A percentile compares a stretch with the other conserved stretches of the same genome.
These are phyloP conservation scores for Trichoderma gamsii DNA, from an alignment of 495 filamentous ascomycete species.

Conservation along the genomic window DNA sequence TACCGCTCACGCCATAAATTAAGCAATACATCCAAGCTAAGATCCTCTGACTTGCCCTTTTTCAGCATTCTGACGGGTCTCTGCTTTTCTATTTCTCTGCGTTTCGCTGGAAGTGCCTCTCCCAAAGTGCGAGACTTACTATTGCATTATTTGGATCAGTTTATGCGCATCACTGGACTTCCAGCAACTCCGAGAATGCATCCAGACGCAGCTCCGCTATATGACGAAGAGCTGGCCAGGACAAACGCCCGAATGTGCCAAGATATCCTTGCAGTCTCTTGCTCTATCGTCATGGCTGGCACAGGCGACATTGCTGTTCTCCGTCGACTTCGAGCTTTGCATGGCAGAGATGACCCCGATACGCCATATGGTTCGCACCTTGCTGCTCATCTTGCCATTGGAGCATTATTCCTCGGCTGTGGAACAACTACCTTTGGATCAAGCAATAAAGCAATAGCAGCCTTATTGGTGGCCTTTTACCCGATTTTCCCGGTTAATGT, in stretches of 20 bases:
- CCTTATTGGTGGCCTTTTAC: slow-evolving; percentile 87
- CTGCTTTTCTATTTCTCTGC: slow-evolving; percentile 76
- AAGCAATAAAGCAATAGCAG: slow-evolving; percentile 76
- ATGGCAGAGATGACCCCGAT: slow-evolving; percentile 78
- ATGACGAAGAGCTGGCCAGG: slow-evolving; percentile 74
- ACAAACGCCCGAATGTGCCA: slow-evolving; percentile 85
- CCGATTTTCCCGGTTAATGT: slow-evolving; percentile 83
- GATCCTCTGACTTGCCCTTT: slow-evolving; percentile 78
- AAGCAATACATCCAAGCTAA: slow-evolving; percentile 47
- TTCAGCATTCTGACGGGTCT: slow-evolving; percentile 88
- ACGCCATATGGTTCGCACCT: slow-evolving; percentile 91
- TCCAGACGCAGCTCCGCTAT: slow-evolving; percentile 43
- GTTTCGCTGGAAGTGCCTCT: slow-evolving; percentile 79
- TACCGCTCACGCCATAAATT: slow-evolving; percentile 55
- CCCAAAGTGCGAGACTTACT: slow-evolving; percentile 68
- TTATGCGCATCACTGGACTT: slow-evolving; percentile 69
- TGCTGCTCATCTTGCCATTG: slow-evolving; percentile 86
- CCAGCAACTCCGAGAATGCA: slow-evolving; percentile 35
- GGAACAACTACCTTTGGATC: slow-evolving; percentile 90
- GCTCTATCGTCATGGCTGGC: slow-evolving; percentile 89
- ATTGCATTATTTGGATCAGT: slow-evolving; percentile 76
- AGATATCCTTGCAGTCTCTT: slow-evolving; percentile 72
- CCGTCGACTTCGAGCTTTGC: slow-evolving; percentile 77
- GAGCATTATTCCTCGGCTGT: slow-evolving; percentile 83
- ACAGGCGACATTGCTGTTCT: slow-evolving; percentile 87